Percentiles rank a stretch among this genome's conserved stretches.
Evolutionary conservation across 2,329 filamentous ascomycete species (phyloP).

Genomic region (Cercospora sp.): DNA sequence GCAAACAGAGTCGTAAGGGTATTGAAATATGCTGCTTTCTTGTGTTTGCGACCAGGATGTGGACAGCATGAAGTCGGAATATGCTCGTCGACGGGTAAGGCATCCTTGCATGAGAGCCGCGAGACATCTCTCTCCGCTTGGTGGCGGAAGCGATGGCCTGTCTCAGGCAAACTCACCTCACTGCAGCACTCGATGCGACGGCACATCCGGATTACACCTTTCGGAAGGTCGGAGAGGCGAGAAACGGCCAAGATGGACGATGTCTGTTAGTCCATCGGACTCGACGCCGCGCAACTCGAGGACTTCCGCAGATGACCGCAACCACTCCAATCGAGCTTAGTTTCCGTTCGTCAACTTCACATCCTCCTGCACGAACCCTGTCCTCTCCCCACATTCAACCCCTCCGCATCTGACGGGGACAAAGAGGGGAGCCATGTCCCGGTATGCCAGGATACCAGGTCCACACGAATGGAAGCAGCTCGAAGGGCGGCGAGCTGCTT

Average conservation of each 20-base stretch:
- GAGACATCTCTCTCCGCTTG: neutral
- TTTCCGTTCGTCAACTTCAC: constrained; percentile 3
- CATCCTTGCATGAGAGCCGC: neutral
- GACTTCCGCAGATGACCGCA: neutral
- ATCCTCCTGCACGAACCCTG: constrained; percentile 8
- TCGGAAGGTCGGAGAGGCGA: neutral
- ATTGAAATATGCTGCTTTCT: neutral
- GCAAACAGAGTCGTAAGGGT: too few relatives aligned
- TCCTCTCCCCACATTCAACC: constrained; percentile 8
- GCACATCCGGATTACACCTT: neutral
- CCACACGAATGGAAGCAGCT: constrained; percentile 1
- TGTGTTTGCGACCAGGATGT: neutral
- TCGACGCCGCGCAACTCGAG: neutral
- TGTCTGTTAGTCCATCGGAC: neutral
- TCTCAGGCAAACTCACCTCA: neutral
- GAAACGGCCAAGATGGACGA: neutral
- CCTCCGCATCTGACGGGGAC: neutral
- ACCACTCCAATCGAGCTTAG: neutral
- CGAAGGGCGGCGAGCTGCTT: constrained; percentile 5
- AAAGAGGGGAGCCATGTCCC: constrained; percentile 10
- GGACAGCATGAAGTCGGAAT: constrained; percentile 4
- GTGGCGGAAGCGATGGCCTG: neutral
- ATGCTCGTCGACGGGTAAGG: neutral
- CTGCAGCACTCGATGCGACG: neutral
- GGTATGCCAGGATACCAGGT: constrained; percentile 7